Evolutionary conservation across 345 rosid genomes (phyloP).

Genomic region (Lepidium aucheri): DNA sequence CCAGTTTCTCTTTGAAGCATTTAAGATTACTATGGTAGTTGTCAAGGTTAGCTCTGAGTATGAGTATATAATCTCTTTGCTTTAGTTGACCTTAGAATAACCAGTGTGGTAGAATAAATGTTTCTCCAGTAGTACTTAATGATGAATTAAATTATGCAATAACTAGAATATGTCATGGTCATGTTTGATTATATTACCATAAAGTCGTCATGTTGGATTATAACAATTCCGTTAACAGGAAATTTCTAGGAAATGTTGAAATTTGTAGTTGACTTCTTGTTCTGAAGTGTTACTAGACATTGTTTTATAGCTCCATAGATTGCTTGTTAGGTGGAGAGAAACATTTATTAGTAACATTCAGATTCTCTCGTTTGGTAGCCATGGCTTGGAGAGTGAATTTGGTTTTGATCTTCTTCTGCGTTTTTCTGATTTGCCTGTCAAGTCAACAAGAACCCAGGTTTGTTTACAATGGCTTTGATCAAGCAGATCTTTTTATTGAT

Average conservation of each 20-base stretch:
- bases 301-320: not conserved
- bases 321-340: not conserved
- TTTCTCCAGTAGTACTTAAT: not conserved
- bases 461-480: constrained; percentile 34
- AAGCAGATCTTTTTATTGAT: constrained; percentile 18
- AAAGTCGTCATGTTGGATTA: not conserved
- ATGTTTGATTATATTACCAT: not conserved
- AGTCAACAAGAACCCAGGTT: constrained; percentile 25
- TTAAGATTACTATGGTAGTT: not conserved
- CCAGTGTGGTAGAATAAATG: not conserved
- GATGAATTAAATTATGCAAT: not conserved
- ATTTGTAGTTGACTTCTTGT: not conserved
- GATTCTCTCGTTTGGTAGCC: not conserved
- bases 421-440: not conserved
- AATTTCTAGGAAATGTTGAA: not conserved
- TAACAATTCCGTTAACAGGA: not conserved
- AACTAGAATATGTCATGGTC: not conserved
- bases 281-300: not conserved
- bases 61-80: not conserved
- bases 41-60: not conserved
- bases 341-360: not conserved
- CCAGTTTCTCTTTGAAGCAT: not conserved
- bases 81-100: not conserved
- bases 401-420: not conserved
- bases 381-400: not conserved